These are phyloP conservation scores for Dittrichia graveolens DNA, from an alignment of 129 eudicot species.

Conservation along the genomic window DNA sequence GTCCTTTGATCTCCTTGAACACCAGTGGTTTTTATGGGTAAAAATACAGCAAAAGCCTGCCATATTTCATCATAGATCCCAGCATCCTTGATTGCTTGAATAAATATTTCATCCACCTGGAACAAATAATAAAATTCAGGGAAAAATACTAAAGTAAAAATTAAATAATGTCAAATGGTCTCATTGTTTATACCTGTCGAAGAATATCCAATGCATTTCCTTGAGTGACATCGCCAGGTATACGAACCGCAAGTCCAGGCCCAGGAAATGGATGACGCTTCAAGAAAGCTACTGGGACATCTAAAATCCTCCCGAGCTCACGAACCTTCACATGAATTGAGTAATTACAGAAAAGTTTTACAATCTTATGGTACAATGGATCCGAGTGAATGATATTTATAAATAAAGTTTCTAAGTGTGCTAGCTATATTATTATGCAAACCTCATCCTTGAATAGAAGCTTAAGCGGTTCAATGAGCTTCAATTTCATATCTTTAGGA, in stretches of 20 bases:
- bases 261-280: slow-evolving; percentile 98
- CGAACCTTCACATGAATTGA: slow-evolving; percentile 58
- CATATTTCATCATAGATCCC: slow-evolving; percentile 90
- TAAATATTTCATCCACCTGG: slow-evolving; percentile 89
- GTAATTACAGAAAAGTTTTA: neutral
- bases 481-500: slow-evolving; percentile 94
- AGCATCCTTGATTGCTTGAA: slow-evolving; percentile 83
- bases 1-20: slow-evolving; percentile 99
- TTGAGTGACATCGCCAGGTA: slow-evolving; percentile 88
- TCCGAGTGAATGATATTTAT: neutral
- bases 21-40: slow-evolving; percentile 76
- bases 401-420: neutral
- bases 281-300: slow-evolving; percentile 71
- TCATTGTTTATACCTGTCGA: slow-evolving; percentile 65
- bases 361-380: neutral
- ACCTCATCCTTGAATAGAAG: slow-evolving; percentile 96
- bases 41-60: slow-evolving; percentile 96
- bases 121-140: neutral
- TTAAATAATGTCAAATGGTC: neutral
- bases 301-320: slow-evolving; percentile 77
- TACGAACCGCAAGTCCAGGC: slow-evolving; percentile 95
- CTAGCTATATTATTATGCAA: slow-evolving; percentile 4
- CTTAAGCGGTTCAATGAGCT: slow-evolving; percentile 94
- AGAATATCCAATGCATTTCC: slow-evolving; percentile 86
- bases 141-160: no score